Evolutionary conservation across 2,329 filamentous ascomycete genomes (phyloP).

Genomic region (Stemphylium vesicarium): DNA sequence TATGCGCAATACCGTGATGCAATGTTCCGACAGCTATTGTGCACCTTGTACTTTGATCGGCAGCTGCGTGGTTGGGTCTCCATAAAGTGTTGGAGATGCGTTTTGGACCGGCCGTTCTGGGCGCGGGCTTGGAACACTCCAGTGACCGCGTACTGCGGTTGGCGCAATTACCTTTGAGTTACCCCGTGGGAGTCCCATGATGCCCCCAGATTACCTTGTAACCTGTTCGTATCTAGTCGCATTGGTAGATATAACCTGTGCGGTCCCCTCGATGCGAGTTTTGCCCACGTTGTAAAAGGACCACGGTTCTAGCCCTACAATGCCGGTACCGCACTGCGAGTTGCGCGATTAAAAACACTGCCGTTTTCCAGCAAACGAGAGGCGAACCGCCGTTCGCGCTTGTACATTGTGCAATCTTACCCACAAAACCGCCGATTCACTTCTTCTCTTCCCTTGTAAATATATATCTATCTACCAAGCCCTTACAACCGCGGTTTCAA

Average conservation of each 20-base stretch:
- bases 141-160: constrained; percentile 14
- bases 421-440: neutral
- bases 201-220: neutral
- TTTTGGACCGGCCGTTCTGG: constrained; percentile 13
- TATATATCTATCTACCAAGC: neutral
- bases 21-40: constrained; percentile 4
- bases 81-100: constrained; percentile 9
- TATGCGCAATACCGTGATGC: constrained; percentile 5
- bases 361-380: constrained; percentile 2
- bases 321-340: constrained; percentile 12
- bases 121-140: constrained; percentile 13
- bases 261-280: neutral
- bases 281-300: constrained; percentile 1
- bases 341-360: constrained; percentile 11
- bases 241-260: constrained; percentile 6
- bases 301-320: constrained; percentile 4
- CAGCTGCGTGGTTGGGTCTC: constrained; percentile 3
- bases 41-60: constrained; percentile 10
- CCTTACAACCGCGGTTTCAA: neutral
- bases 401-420: constrained; percentile 11
- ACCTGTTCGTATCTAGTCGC: neutral
- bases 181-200: constrained; percentile 3
- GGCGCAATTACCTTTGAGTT: constrained; percentile 7
- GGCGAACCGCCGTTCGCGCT: constrained; percentile 8
- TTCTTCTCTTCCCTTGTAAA: neutral